Percentiles rank a stretch among this genome's conserved stretches.
Evolutionary conservation across 179 eudicot genomes (phyloP).

Genomic region (Silene noctiflora): DNA sequence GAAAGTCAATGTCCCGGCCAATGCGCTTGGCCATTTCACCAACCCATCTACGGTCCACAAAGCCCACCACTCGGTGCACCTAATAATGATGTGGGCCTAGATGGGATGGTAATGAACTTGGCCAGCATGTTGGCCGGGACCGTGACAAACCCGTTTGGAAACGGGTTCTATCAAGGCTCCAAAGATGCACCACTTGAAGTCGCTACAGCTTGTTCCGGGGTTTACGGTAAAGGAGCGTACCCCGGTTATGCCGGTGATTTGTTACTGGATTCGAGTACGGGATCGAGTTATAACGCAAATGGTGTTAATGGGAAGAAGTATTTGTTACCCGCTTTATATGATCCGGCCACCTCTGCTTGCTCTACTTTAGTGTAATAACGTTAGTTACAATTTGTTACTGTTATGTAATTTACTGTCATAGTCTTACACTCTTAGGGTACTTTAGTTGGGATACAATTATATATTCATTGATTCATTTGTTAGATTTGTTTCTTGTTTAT

Average conservation of each 20-base stretch:
- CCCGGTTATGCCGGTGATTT: slow-evolving; percentile 44
- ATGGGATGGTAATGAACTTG: slow-evolving; percentile 38
- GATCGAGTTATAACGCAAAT: slow-evolving; percentile 41
- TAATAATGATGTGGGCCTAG: slow-evolving; percentile 37
- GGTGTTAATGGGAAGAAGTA: slow-evolving; percentile 43
- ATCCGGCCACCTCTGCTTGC: slow-evolving; percentile 30
- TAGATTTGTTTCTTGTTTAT: neutral
- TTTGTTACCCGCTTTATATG: slow-evolving; percentile 34
- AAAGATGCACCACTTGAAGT: slow-evolving; percentile 44
- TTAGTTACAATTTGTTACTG: neutral
- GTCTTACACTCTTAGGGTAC: neutral
- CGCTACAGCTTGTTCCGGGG: slow-evolving; percentile 39
- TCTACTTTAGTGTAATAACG: slow-evolving; percentile 27
- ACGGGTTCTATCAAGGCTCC: slow-evolving; percentile 42
- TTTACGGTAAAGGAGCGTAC: slow-evolving; percentile 41
- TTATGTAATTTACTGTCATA: neutral
- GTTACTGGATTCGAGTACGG: slow-evolving; percentile 29
- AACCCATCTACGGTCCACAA: slow-evolving; percentile 53
- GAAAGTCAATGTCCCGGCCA: slow-evolving; percentile 42
- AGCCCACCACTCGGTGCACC: slow-evolving; percentile 35
- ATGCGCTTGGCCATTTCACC: slow-evolving; percentile 51
- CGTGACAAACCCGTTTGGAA: slow-evolving; percentile 42
- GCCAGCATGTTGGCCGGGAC: slow-evolving; percentile 40
- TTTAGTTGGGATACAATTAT: neutral
- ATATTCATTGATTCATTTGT: slow-evolving; percentile 18